Evolutionary conservation across 2,329 filamentous ascomycete genomes (phyloP).

Genomic region (Diplodia corticola): DNA sequence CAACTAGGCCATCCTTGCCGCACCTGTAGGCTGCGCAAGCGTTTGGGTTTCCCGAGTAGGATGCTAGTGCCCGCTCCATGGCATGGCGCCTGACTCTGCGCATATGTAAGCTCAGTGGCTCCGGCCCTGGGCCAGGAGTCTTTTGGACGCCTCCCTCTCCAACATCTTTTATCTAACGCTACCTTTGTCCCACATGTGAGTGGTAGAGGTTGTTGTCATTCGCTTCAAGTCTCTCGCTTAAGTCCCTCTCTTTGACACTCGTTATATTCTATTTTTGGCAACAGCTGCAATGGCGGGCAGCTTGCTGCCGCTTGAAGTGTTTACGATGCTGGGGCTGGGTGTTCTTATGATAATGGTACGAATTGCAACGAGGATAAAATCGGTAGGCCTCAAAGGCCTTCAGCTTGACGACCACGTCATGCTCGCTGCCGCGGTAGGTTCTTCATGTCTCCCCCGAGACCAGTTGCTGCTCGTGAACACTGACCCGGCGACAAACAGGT

Average conservation of each 20-base stretch:
- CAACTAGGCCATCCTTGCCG: slow-evolving; percentile 2
- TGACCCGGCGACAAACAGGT: slow-evolving; percentile 38
- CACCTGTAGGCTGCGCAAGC: background rate
- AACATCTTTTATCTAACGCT: too few relatives aligned
- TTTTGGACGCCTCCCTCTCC: background rate
- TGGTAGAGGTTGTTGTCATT: background rate
- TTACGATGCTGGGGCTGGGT: slow-evolving; percentile 26
- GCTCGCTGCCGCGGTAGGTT: slow-evolving; percentile 26
- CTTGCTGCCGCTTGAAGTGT: slow-evolving; percentile 22
- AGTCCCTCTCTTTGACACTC: background rate
- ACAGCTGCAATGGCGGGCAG: background rate
- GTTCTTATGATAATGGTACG: slow-evolving; percentile 26
- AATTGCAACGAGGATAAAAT: slow-evolving; percentile 25
- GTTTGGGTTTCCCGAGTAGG: background rate
- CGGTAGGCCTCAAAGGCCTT: slow-evolving; percentile 26
- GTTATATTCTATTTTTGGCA: background rate
- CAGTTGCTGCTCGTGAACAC: background rate
- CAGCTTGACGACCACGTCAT: slow-evolving; percentile 29
- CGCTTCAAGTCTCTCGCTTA: background rate
- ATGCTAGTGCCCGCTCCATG: background rate
- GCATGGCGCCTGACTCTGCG: background rate
- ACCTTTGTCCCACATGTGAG: background rate
- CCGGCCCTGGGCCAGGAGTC: background rate
- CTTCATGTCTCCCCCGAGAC: background rate
- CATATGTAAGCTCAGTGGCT: background rate